Percentiles rank a stretch among this genome's conserved stretches.
Conservation (phyloP, 2,329 filamentous ascomycete species). For the Thermoascus crustaceus region DNA sequence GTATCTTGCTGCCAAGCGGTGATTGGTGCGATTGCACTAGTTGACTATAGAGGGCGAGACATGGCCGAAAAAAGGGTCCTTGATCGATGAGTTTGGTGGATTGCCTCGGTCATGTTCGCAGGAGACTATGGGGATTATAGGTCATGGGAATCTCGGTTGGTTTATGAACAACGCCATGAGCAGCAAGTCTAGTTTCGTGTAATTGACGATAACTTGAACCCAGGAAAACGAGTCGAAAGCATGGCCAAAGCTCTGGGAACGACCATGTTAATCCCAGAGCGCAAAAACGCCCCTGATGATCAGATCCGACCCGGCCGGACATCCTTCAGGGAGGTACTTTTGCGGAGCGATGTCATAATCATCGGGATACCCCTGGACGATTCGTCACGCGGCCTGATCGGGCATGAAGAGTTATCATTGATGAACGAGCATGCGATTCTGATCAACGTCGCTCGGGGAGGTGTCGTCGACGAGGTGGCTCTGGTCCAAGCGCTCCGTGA, state of each 20-base stretch:
- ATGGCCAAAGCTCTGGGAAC: slow-evolving; percentile 37
- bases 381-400: slow-evolving; percentile 17
- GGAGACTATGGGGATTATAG: slow-evolving; percentile 39
- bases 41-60: slow-evolving; percentile 22
- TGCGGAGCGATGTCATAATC: slow-evolving; percentile 10
- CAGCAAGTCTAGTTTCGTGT: background rate
- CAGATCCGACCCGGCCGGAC: slow-evolving; percentile 9
- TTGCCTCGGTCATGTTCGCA: slow-evolving; percentile 36
- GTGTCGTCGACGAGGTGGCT: slow-evolving; percentile 40
- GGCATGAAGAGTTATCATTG: slow-evolving; percentile 27
- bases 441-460: slow-evolving; percentile 41
- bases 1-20: slow-evolving; percentile 36
- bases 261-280: slow-evolving; percentile 36
- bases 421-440: slow-evolving; percentile 36
- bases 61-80: slow-evolving; percentile 30
- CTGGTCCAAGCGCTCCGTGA: slow-evolving; percentile 34
- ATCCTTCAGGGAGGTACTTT: slow-evolving; percentile 8
- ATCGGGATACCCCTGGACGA: slow-evolving; percentile 13
- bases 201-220: background rate
- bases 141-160: slow-evolving; percentile 33
- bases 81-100: slow-evolving; percentile 19
- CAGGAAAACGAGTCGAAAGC: slow-evolving; percentile 34
- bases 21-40: slow-evolving; percentile 26
- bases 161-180: too few relatives aligned
- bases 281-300: slow-evolving; percentile 25